Evolutionary conservation across 129 eudicot genomes (phyloP), one percentile per base, ranked within the genome.

Genomic region (Erigeron canadensis): DNA sequence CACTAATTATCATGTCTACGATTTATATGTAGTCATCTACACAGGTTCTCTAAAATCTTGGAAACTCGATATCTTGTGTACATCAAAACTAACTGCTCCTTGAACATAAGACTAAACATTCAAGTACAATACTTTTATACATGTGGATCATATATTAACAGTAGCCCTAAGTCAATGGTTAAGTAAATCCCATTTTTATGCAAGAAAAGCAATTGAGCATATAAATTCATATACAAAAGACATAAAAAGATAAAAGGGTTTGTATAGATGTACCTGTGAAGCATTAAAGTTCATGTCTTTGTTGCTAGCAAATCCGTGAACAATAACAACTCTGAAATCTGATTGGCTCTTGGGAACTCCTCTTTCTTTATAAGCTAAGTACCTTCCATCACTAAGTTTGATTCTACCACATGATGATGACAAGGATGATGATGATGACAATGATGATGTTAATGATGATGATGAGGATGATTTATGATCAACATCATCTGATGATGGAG

Each of bases 241-340:
- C 40, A 59, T 38, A 48, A 60, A 38, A n/a, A 13, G 63, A 73
- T 60, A 65, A 63, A 58, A 42, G 71, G 60, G 10, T 63, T 55
- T 46, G 38, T 66, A 18, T 39, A 16, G 45, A 12, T 22, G 41
- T 88, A 95, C 99, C 64, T 95, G 91, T 68, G 99, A 77, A n/a
- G 91, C 97, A 79, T 77, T 51, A 62, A 95, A 95, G 79, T 79
- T 84, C 97, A 95, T 90, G 0, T 95, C 95, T 79, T 95, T 95
- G 45, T 81, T 82, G 84, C 97, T 90, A 16, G 88, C 99, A 83
- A 90, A 95, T 28, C 97, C 99, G 84, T 95, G 99, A 80, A 87
- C 91, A 73, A 95, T 74, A 68, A 95, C 74, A 58, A 95, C 59
- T 81, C 76, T 95, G 83, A 81, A 84, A 46, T 54, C 80, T 56